Conservation (phyloP, 2,329 filamentous ascomycete genomes). For the Penicillium fuscoglaucum region DNA sequence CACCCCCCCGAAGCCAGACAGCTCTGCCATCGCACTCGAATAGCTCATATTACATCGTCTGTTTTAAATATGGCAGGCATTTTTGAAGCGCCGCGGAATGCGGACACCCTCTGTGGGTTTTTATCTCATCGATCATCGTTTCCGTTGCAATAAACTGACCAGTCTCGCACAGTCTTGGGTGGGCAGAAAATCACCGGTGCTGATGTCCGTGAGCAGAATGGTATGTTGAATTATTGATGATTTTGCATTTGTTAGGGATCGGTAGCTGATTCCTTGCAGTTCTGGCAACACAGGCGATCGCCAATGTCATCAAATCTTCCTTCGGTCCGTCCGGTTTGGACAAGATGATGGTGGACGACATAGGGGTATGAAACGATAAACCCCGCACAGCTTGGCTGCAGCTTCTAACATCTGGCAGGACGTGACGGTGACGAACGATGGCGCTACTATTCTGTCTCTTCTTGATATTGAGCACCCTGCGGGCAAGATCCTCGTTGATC, state of each 20-base stretch:
- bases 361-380: slow-evolving; percentile 65
- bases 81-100: slow-evolving; percentile 90
- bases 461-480: slow-evolving; percentile 97
- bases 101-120: slow-evolving; percentile 79
- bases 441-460: slow-evolving; percentile 91
- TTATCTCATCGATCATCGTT: slow-evolving; percentile 9
- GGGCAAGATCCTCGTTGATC: slow-evolving; percentile 95
- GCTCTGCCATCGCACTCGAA: slow-evolving; percentile 31
- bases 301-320: slow-evolving; percentile 98
- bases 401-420: slow-evolving; percentile 58
- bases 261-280: slow-evolving; percentile 55
- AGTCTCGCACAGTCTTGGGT: slow-evolving; percentile 67
- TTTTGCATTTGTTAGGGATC: neutral
- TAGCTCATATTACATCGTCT: slow-evolving; percentile 22
- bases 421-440: slow-evolving; percentile 98
- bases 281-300: slow-evolving; percentile 90
- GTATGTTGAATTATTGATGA: slow-evolving; percentile 50
- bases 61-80: slow-evolving; percentile 75
- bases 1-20: slow-evolving; percentile 30
- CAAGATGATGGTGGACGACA: slow-evolving; percentile 99
- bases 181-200: slow-evolving; percentile 96
- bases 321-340: slow-evolving; percentile 96
- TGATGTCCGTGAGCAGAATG: slow-evolving; percentile 97
- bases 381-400: slow-evolving; percentile 22
- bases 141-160: slow-evolving; percentile 33